These are phyloP conservation scores for Jamesozyma spencerorum DNA, from an alignment of 805 yeast species.

Conservation along the genomic window DNA sequence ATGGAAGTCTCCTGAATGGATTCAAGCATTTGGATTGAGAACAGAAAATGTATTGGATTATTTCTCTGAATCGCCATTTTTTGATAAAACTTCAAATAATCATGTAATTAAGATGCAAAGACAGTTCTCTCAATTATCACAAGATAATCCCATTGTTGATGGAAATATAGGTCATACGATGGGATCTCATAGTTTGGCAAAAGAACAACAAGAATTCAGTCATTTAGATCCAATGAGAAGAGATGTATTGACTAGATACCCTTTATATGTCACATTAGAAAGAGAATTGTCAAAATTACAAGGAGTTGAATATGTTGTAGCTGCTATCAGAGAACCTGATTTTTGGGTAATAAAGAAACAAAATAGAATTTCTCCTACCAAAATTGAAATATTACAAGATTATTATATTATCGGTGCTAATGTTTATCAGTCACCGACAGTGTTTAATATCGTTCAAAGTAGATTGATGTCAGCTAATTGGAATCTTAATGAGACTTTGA, in stretches of 20 bases:
- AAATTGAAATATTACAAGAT: conserved; percentile 47
- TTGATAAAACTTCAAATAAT: conserved; percentile 86
- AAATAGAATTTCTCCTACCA: conserved; percentile 41
- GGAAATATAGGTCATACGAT: neutral
- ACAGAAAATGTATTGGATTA: conserved; percentile 89
- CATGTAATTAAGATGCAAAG: conserved; percentile 93
- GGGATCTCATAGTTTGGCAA: conserved; percentile 4
- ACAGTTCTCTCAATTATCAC: conserved; percentile 42
- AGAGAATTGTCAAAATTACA: conserved; percentile 63
- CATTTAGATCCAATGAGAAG: conserved; percentile 19
- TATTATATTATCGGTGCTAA: conserved; percentile 88
- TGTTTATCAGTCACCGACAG: conserved; percentile 80
- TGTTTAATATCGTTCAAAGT: conserved; percentile 63
- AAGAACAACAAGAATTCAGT: conserved; percentile 10
- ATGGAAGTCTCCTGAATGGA: conserved; percentile 98
- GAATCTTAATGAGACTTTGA: conserved; percentile 39
- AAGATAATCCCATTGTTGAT: neutral
- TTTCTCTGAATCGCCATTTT: conserved; percentile 89
- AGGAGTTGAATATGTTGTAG: conserved; percentile 78
- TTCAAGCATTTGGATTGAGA: conserved; percentile 75
- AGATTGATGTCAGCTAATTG: conserved; percentile 46
- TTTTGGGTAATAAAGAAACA: conserved; percentile 89
- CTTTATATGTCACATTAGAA: conserved; percentile 33
- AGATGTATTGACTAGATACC: conserved; percentile 21
- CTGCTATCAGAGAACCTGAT: conserved; percentile 75